Conservation (phyloP, 148 eudicot genomes). For the Rhododendron ovatum region DNA sequence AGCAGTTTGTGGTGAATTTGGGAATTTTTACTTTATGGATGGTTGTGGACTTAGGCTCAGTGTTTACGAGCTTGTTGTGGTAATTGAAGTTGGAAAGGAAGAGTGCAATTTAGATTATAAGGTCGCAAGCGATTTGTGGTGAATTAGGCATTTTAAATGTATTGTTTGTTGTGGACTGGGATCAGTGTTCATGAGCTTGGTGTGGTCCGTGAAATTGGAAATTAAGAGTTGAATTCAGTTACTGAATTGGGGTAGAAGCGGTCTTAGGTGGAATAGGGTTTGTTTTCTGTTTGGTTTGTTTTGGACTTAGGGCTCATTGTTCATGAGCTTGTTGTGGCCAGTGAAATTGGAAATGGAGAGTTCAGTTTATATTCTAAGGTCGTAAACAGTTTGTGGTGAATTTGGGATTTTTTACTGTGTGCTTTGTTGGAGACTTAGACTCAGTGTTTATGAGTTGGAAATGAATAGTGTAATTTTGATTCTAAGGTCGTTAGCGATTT, state of each 20-base stretch:
- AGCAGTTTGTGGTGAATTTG: background rate
- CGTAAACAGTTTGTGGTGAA: background rate
- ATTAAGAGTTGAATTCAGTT: background rate
- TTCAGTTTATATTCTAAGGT: background rate
- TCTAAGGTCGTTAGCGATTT: no score
- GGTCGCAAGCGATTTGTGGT: no score
- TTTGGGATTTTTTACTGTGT: background rate
- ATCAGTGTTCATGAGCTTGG: no score
- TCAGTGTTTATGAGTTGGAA: no score
- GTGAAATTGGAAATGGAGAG: background rate
- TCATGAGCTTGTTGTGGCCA: background rate
- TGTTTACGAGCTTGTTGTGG: background rate
- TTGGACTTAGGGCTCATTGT: background rate
- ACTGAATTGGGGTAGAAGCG: background rate
- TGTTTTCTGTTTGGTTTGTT: constrained; percentile 5
- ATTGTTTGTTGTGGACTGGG: no score
- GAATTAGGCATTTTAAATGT: no score
- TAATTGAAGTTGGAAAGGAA: background rate
- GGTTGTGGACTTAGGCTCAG: background rate
- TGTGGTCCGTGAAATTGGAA: no score
- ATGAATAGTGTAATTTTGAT: no score
- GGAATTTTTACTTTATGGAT: background rate
- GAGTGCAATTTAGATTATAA: background rate
- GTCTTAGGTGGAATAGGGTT: background rate
- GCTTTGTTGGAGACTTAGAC: background rate